Percentiles rank a stretch among this genome's conserved stretches.
These are phyloP conservation scores for Isabelozyma pseudorhagii DNA, from an alignment of 805 yeast genomes.

Conservation along the genomic window DNA sequence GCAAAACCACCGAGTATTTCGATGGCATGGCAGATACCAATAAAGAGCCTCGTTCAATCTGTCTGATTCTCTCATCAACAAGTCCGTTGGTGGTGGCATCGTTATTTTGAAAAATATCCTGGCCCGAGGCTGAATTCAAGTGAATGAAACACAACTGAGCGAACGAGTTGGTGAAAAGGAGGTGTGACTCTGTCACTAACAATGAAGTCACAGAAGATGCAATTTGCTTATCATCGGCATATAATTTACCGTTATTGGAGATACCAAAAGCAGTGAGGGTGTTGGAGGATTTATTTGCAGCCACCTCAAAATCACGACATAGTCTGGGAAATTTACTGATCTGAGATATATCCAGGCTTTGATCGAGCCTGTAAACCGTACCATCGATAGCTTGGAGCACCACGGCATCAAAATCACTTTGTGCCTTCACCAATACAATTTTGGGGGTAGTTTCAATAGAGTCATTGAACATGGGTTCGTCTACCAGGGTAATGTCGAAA, in stretches of 20 bases:
- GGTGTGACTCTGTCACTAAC: conserved; percentile 63
- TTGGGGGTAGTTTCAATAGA: conserved; percentile 46
- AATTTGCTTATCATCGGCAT: conserved; percentile 55
- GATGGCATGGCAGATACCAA: conserved; percentile 80
- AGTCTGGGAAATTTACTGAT: conserved; percentile 63
- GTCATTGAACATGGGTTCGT: conserved; percentile 38
- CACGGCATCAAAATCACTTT: conserved; percentile 48
- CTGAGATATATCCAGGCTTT: conserved; percentile 24
- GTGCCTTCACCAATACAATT: conserved; percentile 53
- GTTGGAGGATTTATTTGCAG: conserved; percentile 18
- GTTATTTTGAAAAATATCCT: conserved; percentile 27
- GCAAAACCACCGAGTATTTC: conserved; percentile 75
- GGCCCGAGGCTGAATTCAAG: conserved; percentile 43
- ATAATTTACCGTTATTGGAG: conserved; percentile 71
- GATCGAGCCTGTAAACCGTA: conserved; percentile 41
- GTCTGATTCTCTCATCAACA: conserved; percentile 79
- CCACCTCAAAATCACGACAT: conserved; percentile 56
- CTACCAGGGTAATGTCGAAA: conserved; percentile 42
- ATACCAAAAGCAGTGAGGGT: conserved; percentile 62
- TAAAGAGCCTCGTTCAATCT: conserved; percentile 89
- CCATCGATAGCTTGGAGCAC: conserved; percentile 67
- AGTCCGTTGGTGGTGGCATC: conserved; percentile 15
- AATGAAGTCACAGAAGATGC: conserved; percentile 81
- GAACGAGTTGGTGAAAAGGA: conserved; percentile 85
- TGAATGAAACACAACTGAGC: conserved; percentile 81